Evolutionary conservation across 345 rosid genomes (phyloP).

Genomic region (Citrus cavaleriei): DNA sequence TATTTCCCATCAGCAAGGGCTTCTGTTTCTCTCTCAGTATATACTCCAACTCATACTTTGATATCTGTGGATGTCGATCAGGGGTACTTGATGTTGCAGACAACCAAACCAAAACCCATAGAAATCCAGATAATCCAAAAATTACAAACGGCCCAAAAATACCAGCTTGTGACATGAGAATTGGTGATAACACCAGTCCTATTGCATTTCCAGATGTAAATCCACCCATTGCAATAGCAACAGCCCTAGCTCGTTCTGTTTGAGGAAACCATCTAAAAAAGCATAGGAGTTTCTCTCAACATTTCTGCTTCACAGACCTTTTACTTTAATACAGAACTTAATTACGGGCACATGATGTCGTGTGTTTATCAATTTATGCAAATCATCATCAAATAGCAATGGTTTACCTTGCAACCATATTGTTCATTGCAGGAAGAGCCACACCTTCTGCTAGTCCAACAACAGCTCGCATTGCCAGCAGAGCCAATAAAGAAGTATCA

Average conservation of each 20-base stretch:
- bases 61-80: constrained; percentile 71
- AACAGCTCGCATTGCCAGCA: constrained; percentile 67
- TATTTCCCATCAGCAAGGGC: constrained; percentile 31
- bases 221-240: constrained; percentile 94
- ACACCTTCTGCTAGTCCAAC: constrained; percentile 98
- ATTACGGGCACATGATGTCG: neutral
- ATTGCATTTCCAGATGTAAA: constrained; percentile 89
- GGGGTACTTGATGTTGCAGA: constrained; percentile 81
- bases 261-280: constrained; percentile 93
- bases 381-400: constrained; percentile 17
- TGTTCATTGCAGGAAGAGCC: constrained; percentile 99
- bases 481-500: constrained; percentile 68
- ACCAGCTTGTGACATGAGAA: constrained; percentile 87
- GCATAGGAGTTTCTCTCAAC: constrained; percentile 34
- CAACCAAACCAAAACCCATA: constrained; percentile 91
- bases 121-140: constrained; percentile 87
- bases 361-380: neutral
- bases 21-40: constrained; percentile 46
- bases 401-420: constrained; percentile 88
- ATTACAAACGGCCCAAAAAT: constrained; percentile 91
- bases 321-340: constrained; percentile 10
- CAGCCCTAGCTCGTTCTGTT: constrained; percentile 92
- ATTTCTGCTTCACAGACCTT: constrained; percentile 21
- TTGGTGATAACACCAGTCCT: constrained; percentile 84
- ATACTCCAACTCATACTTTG: constrained; percentile 72